Base-by-base conservation (phyloP, 352 stramenopile species). In the Phytopythium ostracodes region DNA sequence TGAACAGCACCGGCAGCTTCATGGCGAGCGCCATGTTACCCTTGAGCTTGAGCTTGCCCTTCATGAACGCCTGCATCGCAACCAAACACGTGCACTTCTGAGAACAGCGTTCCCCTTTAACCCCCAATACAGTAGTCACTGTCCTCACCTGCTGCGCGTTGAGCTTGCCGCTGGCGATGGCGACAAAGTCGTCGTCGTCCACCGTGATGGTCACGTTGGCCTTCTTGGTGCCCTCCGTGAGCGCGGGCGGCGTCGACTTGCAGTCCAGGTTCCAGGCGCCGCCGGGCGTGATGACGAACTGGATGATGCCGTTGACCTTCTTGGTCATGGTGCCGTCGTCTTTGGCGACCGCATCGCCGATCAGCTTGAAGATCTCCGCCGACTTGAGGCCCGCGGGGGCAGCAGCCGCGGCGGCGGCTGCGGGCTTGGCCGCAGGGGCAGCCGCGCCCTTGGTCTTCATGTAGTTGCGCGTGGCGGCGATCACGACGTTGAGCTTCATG, bases 41-140 rank as follows among this genome's bases (percentile, higher is more conserved):
- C 77, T 98, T 97, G 53, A 98, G 85, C 71, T 98, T 98, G 54
- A 98, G 76, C 70, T 97, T 97, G 61, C 91, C 91, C 81, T 98
- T 96, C 89, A 98, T 96, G 70, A 98, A 98, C n/a, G 94, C 94
- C 79, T 81, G 56, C 20, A 11, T 38, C 33, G 33, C 33, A 11
- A 15, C 33, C n/a, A 36, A 38, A 55, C 52, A 84, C 74, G 65
- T 22, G 17, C 60, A 56, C 49, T 56, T 25, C 25, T 44, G 38
- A 44, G 38, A n/a, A 44, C 38, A 44, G 7, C 14, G 5, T 15
- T 0, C n/a, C 29, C 29, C 3, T 7, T 7, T 15, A n/a, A 3
- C 5, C 38, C 38, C 4, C 38, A 18, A 2, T n/a, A 2, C 11
- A 6, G 6, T 17, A 9, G 2, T 47, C 18, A 10, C 8, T 22